Base-by-base conservation (phyloP, 208 protist species). In the Leptomonas seymouri region DNA sequence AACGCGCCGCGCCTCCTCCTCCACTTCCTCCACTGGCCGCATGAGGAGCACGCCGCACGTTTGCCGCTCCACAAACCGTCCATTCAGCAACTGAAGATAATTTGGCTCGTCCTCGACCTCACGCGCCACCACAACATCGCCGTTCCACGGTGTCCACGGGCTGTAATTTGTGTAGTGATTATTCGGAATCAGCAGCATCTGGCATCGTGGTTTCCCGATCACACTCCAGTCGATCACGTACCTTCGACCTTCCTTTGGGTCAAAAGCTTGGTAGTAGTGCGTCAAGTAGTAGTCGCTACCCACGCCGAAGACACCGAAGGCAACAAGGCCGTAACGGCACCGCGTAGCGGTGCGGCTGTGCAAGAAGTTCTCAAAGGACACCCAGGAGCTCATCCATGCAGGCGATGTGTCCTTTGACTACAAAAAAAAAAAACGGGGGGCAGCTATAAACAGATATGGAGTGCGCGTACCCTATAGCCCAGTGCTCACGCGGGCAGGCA, bases 111-210 rank as follows among this genome's bases (percentile, higher is more conserved):
- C 60, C 39, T 77, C 72, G 62, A 96, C 63, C 45, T 80, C 77
- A 25, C 91, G 85, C 20, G 91, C 91, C 4, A 92, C 51, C 30
- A 96, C 86, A 8, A 96, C 82, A 44, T 89, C 87, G 12, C 91
- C 91, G 54, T 96, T 96, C 44, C 64, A 59, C 7, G 91, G 91
- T 12, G 86, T 93, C 89, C 91, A 96, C 30, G 88, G 88, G 30
- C 81, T 92, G 64, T 93, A 96, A 65, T 93, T 90, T 15, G 87
- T 83, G 77, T 89, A 94, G 71, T 90, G 73, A 61, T 84, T 89
- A 71, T 82, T 93, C 1, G 91, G 91, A 27, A 94, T 77, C 20
- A 93, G 51, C 18, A 91, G 75, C 83, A 96, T 81, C 44, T 87
- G 79, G 42, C 84, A 90, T 14, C 89, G 79, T 36, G 81, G 87